These are phyloP conservation scores for Coemansia sp. DNA, from an alignment of 192 early-diverging fungal species.

Conservation along the genomic window DNA sequence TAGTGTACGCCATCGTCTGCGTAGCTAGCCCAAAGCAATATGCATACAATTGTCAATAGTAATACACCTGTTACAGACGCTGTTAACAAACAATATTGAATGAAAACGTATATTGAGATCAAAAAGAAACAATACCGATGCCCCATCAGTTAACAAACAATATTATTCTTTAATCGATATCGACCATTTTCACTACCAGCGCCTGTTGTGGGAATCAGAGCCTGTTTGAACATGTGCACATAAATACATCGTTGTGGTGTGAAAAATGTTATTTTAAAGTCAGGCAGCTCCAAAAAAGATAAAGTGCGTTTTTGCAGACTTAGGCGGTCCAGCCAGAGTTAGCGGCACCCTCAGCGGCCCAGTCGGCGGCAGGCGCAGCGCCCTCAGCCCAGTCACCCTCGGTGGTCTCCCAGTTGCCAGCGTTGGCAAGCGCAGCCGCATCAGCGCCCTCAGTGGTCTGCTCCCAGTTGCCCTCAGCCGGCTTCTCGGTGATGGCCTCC, in stretches of 20 bases:
- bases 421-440: slow-evolving; percentile 26
- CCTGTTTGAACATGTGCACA: too few species aligned
- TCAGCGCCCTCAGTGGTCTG: slow-evolving; percentile 49
- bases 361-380: slow-evolving; percentile 54
- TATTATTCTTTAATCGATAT: too few species aligned
- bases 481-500: slow-evolving; percentile 59
- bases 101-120: too few species aligned
- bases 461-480: slow-evolving; percentile 55
- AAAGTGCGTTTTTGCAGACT: slow-evolving; percentile 1
- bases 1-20: slow-evolving; percentile 35
- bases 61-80: not conserved
- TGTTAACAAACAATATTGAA: too few species aligned
- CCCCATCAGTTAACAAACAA: too few species aligned
- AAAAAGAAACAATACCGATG: too few species aligned
- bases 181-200: too few species aligned
- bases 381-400: slow-evolving; percentile 48
- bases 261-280: not conserved
- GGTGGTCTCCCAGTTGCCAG: slow-evolving; percentile 53
- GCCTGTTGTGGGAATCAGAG: too few species aligned
- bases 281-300: not conserved
- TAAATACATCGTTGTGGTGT: not conserved
- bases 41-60: not conserved
- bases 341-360: slow-evolving; percentile 65
- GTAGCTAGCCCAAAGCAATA: not conserved
- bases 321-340: slow-evolving; percentile 39